phyloP scores from a whole-genome alignment of 129 eudicot genomes.

The Kitagawia praeruptora region DNA sequence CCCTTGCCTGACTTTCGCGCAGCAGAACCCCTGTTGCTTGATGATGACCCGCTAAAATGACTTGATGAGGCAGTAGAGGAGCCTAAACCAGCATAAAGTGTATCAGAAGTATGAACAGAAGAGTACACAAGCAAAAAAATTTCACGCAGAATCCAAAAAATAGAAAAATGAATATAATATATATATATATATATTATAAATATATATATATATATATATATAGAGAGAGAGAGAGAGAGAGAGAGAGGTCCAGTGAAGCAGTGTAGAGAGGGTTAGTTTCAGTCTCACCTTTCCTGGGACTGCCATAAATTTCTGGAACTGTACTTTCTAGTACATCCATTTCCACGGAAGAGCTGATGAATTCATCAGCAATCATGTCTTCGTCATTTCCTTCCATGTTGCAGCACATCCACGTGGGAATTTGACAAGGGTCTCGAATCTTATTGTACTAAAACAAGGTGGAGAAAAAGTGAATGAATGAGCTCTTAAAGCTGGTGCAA shows the following conservation, averaged over 20 bases:
- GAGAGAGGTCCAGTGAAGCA: background rate
- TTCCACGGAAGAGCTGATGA: slow-evolving; percentile 47
- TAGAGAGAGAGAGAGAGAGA: background rate
- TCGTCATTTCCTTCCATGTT: slow-evolving; percentile 66
- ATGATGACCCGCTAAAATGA: slow-evolving; percentile 37
- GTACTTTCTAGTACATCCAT: slow-evolving; percentile 83
- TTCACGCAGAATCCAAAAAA: background rate
- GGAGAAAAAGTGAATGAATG: background rate
- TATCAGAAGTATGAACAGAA: slow-evolving; percentile 2
- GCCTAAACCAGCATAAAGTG: slow-evolving; percentile 28
- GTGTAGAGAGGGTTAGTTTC: background rate
- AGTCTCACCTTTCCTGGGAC: slow-evolving; percentile 26
- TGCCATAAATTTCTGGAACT: slow-evolving; percentile 33
- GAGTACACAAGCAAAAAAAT: background rate
- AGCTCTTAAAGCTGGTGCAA: background rate
- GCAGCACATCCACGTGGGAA: slow-evolving; percentile 83
- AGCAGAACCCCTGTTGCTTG: slow-evolving; percentile 37
- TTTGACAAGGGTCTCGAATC: slow-evolving; percentile 43
- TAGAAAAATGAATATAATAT: background rate
- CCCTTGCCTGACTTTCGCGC: slow-evolving; percentile 44
- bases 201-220: background rate
- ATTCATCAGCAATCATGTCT: slow-evolving; percentile 44
- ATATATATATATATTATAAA: background rate
- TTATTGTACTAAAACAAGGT: slow-evolving; percentile 45
- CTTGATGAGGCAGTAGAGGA: slow-evolving; percentile 25